phyloP scores from a whole-genome alignment of 306 rosid species.

The Acacia melanoxylon region DNA sequence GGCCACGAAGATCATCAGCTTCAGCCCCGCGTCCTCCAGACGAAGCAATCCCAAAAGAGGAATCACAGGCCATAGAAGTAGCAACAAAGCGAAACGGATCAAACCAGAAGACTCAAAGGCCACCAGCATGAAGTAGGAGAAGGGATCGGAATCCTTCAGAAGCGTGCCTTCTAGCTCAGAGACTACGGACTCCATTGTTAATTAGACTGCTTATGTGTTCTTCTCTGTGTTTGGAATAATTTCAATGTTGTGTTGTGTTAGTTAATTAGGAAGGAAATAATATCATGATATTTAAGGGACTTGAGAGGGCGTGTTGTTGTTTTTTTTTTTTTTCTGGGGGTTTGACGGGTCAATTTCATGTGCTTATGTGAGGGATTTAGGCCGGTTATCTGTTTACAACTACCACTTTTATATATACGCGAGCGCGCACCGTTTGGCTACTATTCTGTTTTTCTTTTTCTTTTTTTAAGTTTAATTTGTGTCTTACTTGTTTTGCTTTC shows the following conservation, averaged over 20 bases:
- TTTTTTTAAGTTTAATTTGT: neutral
- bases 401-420: constrained; percentile 25
- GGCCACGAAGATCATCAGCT: constrained; percentile 63
- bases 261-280: neutral
- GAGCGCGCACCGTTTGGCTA: neutral
- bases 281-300: constrained; percentile 22
- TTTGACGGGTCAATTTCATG: neutral
- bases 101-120: constrained; percentile 87
- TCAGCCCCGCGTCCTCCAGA: constrained; percentile 42
- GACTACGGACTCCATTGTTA: constrained; percentile 52
- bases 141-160: constrained; percentile 54
- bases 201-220: neutral
- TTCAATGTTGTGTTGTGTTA: neutral
- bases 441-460: neutral
- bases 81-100: constrained; percentile 64
- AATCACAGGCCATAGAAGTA: constrained; percentile 66
- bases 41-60: constrained; percentile 38
- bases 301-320: constrained; percentile 9
- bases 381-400: constrained; percentile 74
- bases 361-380: constrained; percentile 29
- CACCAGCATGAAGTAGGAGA: constrained; percentile 82
- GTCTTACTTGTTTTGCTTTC: neutral
- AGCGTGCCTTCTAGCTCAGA: constrained; percentile 90
- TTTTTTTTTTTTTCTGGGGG: constrained; percentile 4
- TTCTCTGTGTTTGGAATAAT: neutral